Conservation (phyloP, 805 yeast genomes). For the Brettanomyces custersianus region DNA sequence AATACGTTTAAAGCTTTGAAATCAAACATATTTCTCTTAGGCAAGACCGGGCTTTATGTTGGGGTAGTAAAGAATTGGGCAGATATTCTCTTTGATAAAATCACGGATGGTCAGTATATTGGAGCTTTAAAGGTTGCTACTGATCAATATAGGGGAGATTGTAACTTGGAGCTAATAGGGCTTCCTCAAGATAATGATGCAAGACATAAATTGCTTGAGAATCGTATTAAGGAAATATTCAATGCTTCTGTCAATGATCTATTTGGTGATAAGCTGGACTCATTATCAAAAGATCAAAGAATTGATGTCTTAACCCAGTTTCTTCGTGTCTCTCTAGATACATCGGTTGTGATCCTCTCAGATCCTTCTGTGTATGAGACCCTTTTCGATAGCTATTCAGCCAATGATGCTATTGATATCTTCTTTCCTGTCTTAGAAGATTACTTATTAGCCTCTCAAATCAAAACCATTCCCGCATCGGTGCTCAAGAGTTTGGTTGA, state of each 20-base stretch:
- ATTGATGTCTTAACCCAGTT: slow-evolving; percentile 19
- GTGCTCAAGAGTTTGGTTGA: slow-evolving; percentile 56
- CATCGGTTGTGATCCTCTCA: slow-evolving; percentile 28
- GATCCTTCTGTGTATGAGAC: slow-evolving; percentile 30
- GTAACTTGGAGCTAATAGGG: slow-evolving; percentile 42
- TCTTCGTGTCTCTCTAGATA: slow-evolving; percentile 30
- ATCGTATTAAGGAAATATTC: slow-evolving; percentile 50
- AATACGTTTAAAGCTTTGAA: slow-evolving; percentile 31
- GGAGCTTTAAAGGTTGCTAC: slow-evolving; percentile 50
- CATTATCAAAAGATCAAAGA: slow-evolving; percentile 8
- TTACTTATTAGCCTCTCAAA: slow-evolving; percentile 37
- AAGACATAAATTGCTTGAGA: slow-evolving; percentile 41
- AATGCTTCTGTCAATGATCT: slow-evolving; percentile 40
- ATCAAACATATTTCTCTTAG: slow-evolving; percentile 43
- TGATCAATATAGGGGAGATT: slow-evolving; percentile 41
- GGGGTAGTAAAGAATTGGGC: slow-evolving; percentile 68
- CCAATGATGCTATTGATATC: slow-evolving; percentile 22
- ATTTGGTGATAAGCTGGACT: slow-evolving; percentile 20
- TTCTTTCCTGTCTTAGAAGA: slow-evolving; percentile 48
- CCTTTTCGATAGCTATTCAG: slow-evolving; percentile 34
- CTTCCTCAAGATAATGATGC: slow-evolving; percentile 38
- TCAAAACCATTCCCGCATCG: slow-evolving; percentile 49
- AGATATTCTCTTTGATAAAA: slow-evolving; percentile 41
- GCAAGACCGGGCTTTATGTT: slow-evolving; percentile 41
- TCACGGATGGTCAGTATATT: slow-evolving; percentile 40